Conservation (phyloP, 768 basidiomycete species). For the Boletus pseudo-olivaceus region DNA sequence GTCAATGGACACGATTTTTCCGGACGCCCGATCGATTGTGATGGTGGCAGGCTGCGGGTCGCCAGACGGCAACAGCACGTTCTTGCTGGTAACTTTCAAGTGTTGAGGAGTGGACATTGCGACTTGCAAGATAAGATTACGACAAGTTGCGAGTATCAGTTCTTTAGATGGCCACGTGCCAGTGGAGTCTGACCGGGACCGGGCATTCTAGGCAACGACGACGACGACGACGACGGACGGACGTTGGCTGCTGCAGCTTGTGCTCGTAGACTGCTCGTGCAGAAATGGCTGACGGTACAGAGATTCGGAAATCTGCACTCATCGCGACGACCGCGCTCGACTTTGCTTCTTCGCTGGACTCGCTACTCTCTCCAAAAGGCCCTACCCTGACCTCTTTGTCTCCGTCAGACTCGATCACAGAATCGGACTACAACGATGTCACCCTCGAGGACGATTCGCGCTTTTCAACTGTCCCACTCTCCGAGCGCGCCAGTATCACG, state of each 20-base stretch:
- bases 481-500: slow-evolving; percentile 33
- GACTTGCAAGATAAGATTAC: slow-evolving; percentile 1
- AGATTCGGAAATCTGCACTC: slow-evolving; percentile 4
- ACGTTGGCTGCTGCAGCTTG: background rate
- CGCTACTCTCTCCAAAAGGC: slow-evolving; percentile 49
- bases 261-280: background rate
- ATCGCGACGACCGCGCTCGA: slow-evolving; percentile 6
- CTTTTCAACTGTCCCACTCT: slow-evolving; percentile 51
- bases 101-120: slow-evolving; percentile 12
- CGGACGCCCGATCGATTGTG: slow-evolving; percentile 50
- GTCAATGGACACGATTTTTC: slow-evolving; percentile 56
- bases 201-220: background rate
- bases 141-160: too few relatives aligned
- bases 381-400: slow-evolving; percentile 28
- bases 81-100: slow-evolving; percentile 49
- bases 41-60: slow-evolving; percentile 63
- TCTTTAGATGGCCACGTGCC: slow-evolving; percentile 3
- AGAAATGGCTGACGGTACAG: slow-evolving; percentile 20
- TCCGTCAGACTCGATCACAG: slow-evolving; percentile 44
- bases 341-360: slow-evolving; percentile 36
- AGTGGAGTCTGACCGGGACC: background rate
- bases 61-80: slow-evolving; percentile 52
- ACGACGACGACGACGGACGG: background rate
- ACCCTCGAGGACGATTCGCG: slow-evolving; percentile 41
- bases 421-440: slow-evolving; percentile 65